Evolutionary conservation across 352 stramenopile species (phyloP), one percentile per base, ranked within the genome.

Genomic region (Vaucheria bursata): DNA sequence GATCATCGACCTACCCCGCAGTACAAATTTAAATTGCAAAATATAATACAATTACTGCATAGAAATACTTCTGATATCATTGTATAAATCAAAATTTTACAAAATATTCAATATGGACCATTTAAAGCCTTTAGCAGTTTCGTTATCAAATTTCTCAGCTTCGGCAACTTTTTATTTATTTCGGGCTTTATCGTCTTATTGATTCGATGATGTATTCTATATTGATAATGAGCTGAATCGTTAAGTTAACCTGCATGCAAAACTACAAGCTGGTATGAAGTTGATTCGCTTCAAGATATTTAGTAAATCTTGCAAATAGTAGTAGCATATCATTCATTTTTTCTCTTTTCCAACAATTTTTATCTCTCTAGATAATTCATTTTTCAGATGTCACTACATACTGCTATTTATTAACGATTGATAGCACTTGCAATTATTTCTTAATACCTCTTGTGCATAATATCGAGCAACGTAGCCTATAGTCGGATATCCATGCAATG

Each of bases 401-500:
- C 64, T 45, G 25, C 64, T 8, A 71, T 8, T 18, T 45, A 8
- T 18, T 71, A 71, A 45, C 38, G 38, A 37, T 8, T 69, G 18
- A 8, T 29, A 71, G 18, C 38, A 37, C 8, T 18, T 8, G 18
- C n/a, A n/a, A n/a, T n/a, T n/a, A n/a, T n/a, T n/a, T n/a, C n/a
- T n/a, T n/a, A n/a, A n/a, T 18, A 70, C 32, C 31, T 69, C 25
- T 25, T 72, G 49, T 6, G 70, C 31, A n/a, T 35, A 72, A 25
- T 7, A 75, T 32, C 18, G 1, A 7, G 18, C 77, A 1, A 82
- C 50, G 70, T 74, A 53, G 70, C 77, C 77, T 31, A 77, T 49
- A 37, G 52, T 82, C 34, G 32, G n/a, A 36, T 35, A 79, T 34
- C 64, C 38, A 65, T 82, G 77, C 32, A 82, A 38, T n/a, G 77